Conservation (phyloP, 257 asterid species). For the Salvia hispanica region DNA sequence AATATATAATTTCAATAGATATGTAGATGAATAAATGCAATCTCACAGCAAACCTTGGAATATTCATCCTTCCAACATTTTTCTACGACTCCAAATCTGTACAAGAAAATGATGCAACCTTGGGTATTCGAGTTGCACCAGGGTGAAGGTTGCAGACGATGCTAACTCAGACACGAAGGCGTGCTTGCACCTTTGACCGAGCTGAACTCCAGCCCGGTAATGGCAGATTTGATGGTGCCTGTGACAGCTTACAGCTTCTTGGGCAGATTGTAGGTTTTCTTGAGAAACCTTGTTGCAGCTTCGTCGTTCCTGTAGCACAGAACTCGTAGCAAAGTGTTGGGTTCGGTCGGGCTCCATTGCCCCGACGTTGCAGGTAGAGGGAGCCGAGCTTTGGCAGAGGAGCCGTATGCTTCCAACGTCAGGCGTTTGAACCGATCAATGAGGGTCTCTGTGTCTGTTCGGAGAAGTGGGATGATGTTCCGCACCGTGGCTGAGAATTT, state of each 20-base stretch:
- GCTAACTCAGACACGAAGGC: neutral
- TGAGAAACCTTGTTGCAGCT: conserved; percentile 87
- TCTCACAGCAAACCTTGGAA: conserved; percentile 15
- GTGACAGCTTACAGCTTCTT: conserved; percentile 52
- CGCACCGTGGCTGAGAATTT: conserved; percentile 67
- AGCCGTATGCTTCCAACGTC: conserved; percentile 68
- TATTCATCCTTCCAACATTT: conserved; percentile 2
- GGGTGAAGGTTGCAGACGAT: neutral
- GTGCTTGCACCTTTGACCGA: neutral
- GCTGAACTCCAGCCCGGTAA: neutral
- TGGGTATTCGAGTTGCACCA: too few species aligned
- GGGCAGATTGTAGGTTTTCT: conserved; percentile 86
- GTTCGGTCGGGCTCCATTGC: conserved; percentile 86
- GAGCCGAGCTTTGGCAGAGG: conserved; percentile 78
- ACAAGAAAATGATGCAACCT: conserved; percentile 32
- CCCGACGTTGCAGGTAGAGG: conserved; percentile 96
- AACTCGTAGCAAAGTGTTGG: conserved; percentile 85
- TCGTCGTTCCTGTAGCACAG: conserved; percentile 89
- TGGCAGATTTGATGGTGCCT: neutral
- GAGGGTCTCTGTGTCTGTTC: conserved; percentile 71
- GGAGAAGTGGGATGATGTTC: conserved; percentile 73
- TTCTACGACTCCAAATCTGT: conserved; percentile 33
- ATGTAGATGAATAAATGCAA: conserved; percentile 33
- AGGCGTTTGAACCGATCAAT: conserved; percentile 65
- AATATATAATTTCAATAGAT: conserved; percentile 24